Percentiles rank a stretch among this genome's conserved stretches.
Evolutionary conservation across 2,329 filamentous ascomycete species (phyloP).

Genomic region (Phaeosphaeriaceae sp.): DNA sequence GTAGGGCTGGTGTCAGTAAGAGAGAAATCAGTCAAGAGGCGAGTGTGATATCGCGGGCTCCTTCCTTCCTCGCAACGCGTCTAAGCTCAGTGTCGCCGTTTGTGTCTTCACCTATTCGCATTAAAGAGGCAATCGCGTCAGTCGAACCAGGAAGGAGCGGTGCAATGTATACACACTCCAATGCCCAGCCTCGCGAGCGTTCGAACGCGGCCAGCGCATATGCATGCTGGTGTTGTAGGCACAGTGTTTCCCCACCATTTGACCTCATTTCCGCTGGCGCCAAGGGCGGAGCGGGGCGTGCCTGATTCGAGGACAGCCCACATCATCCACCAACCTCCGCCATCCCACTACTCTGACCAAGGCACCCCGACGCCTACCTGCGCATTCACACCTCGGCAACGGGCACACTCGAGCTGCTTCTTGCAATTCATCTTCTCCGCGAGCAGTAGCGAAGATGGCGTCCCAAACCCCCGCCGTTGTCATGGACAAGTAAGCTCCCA

Average conservation of each 20-base stretch:
- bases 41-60: slow-evolving; percentile 22
- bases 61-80: slow-evolving; percentile 33
- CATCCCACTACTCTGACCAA: slow-evolving; percentile 43
- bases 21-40: slow-evolving; percentile 17
- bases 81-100: slow-evolving; percentile 12
- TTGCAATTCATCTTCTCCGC: slow-evolving; percentile 16
- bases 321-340: slow-evolving; percentile 35
- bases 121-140: slow-evolving; percentile 9
- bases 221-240: not conserved
- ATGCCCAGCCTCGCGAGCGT: not conserved
- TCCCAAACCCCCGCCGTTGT: slow-evolving; percentile 99
- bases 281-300: slow-evolving; percentile 37
- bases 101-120: slow-evolving; percentile 4
- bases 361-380: slow-evolving; percentile 29
- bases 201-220: not conserved
- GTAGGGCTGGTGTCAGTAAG: slow-evolving; percentile 25
- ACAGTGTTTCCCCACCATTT: not conserved
- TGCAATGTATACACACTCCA: not conserved
- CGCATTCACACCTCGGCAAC: slow-evolving; percentile 24
- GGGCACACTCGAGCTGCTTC: slow-evolving; percentile 32
- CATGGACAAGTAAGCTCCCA: slow-evolving; percentile 97
- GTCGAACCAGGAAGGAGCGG: slow-evolving; percentile 15
- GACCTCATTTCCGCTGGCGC: slow-evolving; percentile 25
- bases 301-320: slow-evolving; percentile 31
- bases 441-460: slow-evolving; percentile 71